These are phyloP conservation scores for Pyrus hybrid DNA, from an alignment of 331 rosid genomes.

Conservation along the genomic window DNA sequence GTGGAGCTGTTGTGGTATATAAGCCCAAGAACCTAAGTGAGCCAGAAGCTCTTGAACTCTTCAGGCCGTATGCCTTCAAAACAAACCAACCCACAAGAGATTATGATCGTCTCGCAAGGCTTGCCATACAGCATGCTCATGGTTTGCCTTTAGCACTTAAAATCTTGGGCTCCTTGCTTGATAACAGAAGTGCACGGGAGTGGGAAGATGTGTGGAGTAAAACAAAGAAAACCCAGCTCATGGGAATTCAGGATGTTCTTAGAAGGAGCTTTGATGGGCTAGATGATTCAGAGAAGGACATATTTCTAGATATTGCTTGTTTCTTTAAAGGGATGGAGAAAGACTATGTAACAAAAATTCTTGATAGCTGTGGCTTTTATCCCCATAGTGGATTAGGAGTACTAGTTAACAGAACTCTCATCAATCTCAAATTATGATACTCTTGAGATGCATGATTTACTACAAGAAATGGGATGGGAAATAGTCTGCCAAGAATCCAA, in stretches of 20 bases:
- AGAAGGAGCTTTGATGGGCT: not conserved
- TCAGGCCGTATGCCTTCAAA: not conserved
- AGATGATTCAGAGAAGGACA: not conserved
- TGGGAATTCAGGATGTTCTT: not conserved
- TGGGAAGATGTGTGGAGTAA: not conserved
- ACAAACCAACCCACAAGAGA: not conserved
- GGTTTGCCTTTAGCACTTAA: not conserved
- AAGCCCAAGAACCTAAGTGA: not conserved
- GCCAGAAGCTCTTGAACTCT: not conserved
- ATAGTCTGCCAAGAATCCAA: not conserved
- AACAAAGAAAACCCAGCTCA: not conserved
- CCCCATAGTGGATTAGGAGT: not conserved
- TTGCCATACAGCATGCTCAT: not conserved
- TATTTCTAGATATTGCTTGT: constrained; percentile 1
- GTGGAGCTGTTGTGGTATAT: not conserved
- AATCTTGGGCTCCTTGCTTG: not conserved
- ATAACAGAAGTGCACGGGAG: not conserved
- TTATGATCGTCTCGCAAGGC: not conserved
- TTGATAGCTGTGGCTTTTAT: not conserved
- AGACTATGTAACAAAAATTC: not conserved
- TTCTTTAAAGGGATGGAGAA: not conserved
- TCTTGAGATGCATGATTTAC: not conserved
- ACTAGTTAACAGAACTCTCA: not conserved
- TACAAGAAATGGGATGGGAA: not conserved
- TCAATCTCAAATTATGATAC: not conserved